Evolutionary conservation across 805 yeast genomes (phyloP), one percentile per base, ranked within the genome.

Genomic region (Spathaspora passalidarum): DNA sequence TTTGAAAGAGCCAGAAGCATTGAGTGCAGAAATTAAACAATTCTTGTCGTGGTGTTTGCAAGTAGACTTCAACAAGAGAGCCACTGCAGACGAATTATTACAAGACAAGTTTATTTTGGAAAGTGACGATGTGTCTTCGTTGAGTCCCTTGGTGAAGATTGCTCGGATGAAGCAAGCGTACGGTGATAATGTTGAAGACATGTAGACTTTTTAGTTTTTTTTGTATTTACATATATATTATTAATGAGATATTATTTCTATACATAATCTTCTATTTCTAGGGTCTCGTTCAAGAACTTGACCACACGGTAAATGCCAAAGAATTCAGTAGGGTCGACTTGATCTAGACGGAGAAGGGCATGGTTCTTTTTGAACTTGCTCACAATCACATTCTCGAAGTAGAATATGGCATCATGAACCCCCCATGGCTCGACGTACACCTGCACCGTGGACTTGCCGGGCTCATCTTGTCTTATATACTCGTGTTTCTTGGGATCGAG

Each of bases 21-120:
- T 94, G 43, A 81, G 91, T 50, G 68, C 76, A 40, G 77, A 75
- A 17, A 71, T 94, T 60, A 80, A 82, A 54, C 68, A 75, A 42
- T 94, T 94, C 59, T 74, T 94, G 57, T 78, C 82, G 29, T 77
- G 84, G 76, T 85, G 94, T 61, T 73, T 92, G 50, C 87, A 84
- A 53, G 97, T 91, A 23, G 86, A 87, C 55, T 84, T 90, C 21
- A 89, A 86, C 23, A 79, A 81, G 52, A 77, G 98, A 61, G 90
- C 87, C 0, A 80, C 85, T 49, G 90, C 97, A 0, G 76, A 76
- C 26, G 85, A 88, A 53, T 71, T 92, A 51, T 72, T 92, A 43
- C 61, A 68, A 19, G 88, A 87, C 60, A 77, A 76, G 45, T 89
- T 88, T 52, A 82, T 86, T 37, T 50, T 62, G 16, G 78, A 81